Percentiles rank a stretch among this genome's conserved stretches.
Evolutionary conservation across 345 rosid genomes (phyloP).

Genomic region (Eucalyptus caleyi): DNA sequence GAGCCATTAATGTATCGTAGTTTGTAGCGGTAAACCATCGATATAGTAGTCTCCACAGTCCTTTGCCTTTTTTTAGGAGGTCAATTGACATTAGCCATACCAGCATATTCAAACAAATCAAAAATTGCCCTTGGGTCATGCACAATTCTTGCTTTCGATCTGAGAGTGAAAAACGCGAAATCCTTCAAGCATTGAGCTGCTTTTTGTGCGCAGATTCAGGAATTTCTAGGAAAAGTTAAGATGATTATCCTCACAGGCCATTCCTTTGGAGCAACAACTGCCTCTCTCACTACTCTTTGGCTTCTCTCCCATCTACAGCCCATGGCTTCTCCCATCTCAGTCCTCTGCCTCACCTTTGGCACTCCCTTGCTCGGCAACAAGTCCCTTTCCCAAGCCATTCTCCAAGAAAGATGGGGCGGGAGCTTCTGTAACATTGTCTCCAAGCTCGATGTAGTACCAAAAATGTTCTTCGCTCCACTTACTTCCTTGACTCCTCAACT

Average conservation of each 20-base stretch:
- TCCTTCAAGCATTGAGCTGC: neutral
- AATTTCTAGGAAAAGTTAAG: slow-evolving; percentile 13
- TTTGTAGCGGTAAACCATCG: too few relatives aligned
- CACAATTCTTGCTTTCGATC: neutral
- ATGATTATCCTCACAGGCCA: slow-evolving; percentile 69
- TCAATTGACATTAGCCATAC: neutral
- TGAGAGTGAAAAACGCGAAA: neutral
- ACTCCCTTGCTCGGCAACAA: slow-evolving; percentile 71
- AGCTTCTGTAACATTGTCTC: slow-evolving; percentile 69
- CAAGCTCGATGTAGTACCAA: slow-evolving; percentile 41
- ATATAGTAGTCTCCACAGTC: neutral
- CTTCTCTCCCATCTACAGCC: slow-evolving; percentile 39
- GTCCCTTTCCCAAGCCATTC: slow-evolving; percentile 30
- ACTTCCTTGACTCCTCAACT: slow-evolving; percentile 5
- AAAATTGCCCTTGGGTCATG: neutral
- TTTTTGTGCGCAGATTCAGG: slow-evolving; percentile 17
- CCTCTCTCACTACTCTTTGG: slow-evolving; percentile 64
- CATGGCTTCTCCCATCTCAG: neutral
- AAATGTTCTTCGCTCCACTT: slow-evolving; percentile 30
- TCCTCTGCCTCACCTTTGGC: slow-evolving; percentile 81
- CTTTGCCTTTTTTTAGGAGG: neutral
- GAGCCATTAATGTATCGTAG: too few relatives aligned
- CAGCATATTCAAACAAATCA: neutral
- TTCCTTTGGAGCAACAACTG: slow-evolving; percentile 54
- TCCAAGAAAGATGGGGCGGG: slow-evolving; percentile 10